These are phyloP conservation scores for Beta lomatogona DNA, from an alignment of 179 eudicot species.

Conservation along the genomic window DNA sequence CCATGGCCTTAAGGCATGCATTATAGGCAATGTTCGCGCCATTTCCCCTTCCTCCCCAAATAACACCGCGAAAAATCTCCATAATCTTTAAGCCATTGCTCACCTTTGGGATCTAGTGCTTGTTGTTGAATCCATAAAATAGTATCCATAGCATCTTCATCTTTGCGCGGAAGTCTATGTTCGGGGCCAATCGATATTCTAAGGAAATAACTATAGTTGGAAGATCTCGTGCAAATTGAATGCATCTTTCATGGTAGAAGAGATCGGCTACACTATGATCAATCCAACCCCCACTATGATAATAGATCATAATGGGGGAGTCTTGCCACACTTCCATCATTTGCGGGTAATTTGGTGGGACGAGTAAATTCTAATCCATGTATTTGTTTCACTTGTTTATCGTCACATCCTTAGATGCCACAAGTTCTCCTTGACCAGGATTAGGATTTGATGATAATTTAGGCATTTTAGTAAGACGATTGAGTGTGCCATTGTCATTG, in stretches of 20 bases:
- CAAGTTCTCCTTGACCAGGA: slow-evolving; percentile 33
- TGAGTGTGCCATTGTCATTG: slow-evolving; percentile 46
- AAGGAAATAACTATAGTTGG: slow-evolving; percentile 28
- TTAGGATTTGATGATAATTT: slow-evolving; percentile 27
- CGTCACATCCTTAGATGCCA: slow-evolving; percentile 41
- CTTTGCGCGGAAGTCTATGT: slow-evolving; percentile 37
- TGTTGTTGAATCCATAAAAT: slow-evolving; percentile 54
- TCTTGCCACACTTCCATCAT: slow-evolving; percentile 34
- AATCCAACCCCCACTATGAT: slow-evolving; percentile 62
- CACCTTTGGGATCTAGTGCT: slow-evolving; percentile 34
- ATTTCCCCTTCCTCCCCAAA: slow-evolving; percentile 47
- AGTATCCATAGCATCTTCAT: slow-evolving; percentile 51
- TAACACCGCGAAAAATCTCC: slow-evolving; percentile 57
- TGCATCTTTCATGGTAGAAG: slow-evolving; percentile 32
- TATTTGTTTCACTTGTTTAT: slow-evolving; percentile 33
- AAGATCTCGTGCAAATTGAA: slow-evolving; percentile 12
- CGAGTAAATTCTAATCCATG: slow-evolving; percentile 40
- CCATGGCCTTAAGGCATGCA: slow-evolving; percentile 43
- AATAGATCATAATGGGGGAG: slow-evolving; percentile 46
- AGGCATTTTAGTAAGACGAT: slow-evolving; percentile 21
- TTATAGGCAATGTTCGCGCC: slow-evolving; percentile 72
- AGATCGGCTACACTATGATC: slow-evolving; percentile 26
- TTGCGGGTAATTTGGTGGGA: slow-evolving; percentile 47
- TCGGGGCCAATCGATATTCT: slow-evolving; percentile 46
- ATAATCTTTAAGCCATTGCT: slow-evolving; percentile 53